Base-by-base conservation (phyloP, 2,329 filamentous ascomycete genomes). In the Trichoderma sp. region DNA sequence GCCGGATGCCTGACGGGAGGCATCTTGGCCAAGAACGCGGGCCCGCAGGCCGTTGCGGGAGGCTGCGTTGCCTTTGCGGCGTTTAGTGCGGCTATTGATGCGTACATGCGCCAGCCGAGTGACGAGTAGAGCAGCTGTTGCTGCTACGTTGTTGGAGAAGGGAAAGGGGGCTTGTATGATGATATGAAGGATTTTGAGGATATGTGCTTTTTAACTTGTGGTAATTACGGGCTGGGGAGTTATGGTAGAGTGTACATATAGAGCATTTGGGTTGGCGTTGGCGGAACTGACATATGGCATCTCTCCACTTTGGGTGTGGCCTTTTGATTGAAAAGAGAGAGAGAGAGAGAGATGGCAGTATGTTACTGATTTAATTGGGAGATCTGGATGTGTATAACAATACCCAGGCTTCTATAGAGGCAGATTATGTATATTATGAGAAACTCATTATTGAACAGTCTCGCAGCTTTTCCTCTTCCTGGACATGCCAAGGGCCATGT, bases 61-160 rank as follows among this genome's bases (percentile, higher is more conserved):
- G 96, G 96, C 1, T 98, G 95, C 81, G 92, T 90, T 13, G 96
- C 95, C 1, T 99, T 99, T 82, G 96, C 96, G 71, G 95, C 93
- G 1, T 98, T 98, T 77, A 93, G 90, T 80, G 90, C 93, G 15
- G 95, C 95, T 0, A 98, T 98, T 80, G 95, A 98, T 86, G 90
- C 90, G 43, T 98, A 94, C 80, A 93, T 98, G 93, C 84, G 93
- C 77, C 91, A 92, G 86, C 92, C 92, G 75, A 89, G 84, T 80
- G 89, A 91, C 63, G 86, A 89, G 72, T 87, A 84, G 76, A 39
- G 11, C 6, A 23, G 6, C 28, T 30, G 17, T 30, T 26, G 50
- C 15, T 12, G 57, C 7, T 36, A 7, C n/a, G 6, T 32, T 30
- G 26, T 13, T 2, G 20, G 20, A 20, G 23, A 7, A 32, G 15